A percentile compares a stretch with the other conserved stretches of the same genome.
phyloP scores from a whole-genome alignment of 129 eudicot genomes.

The Pittosporum tobira region DNA sequence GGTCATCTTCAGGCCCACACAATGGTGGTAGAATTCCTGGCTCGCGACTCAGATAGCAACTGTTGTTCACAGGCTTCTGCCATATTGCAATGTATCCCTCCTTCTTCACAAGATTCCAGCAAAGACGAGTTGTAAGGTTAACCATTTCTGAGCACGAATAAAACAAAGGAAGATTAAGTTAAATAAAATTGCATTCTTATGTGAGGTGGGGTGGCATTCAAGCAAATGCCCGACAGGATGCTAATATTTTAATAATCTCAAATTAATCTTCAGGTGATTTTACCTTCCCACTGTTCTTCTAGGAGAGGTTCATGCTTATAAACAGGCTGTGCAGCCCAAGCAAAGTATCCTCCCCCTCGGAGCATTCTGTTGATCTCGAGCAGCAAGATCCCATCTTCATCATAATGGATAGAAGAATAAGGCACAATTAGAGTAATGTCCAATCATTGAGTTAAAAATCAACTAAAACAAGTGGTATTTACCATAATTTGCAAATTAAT shows the following conservation, averaged over 20 bases:
- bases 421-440: slow-evolving; percentile 8
- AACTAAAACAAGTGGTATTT: neutral
- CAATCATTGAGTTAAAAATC: neutral
- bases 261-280: neutral
- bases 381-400: slow-evolving; percentile 83
- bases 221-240: neutral
- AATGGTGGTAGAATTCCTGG: slow-evolving; percentile 66
- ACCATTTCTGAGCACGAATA: slow-evolving; percentile 55
- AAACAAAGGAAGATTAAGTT: neutral
- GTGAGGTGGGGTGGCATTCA: slow-evolving; percentile 1
- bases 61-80: slow-evolving; percentile 81
- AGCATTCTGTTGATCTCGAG: slow-evolving; percentile 96
- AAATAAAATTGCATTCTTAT: neutral
- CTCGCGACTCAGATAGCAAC: slow-evolving; percentile 79
- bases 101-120: slow-evolving; percentile 95
- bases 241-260: neutral
- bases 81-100: slow-evolving; percentile 95
- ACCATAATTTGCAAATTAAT: neutral
- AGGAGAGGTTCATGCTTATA: slow-evolving; percentile 87
- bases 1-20: slow-evolving; percentile 72
- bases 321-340: slow-evolving; percentile 99
- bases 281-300: slow-evolving; percentile 99
- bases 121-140: slow-evolving; percentile 74
- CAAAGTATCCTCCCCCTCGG: slow-evolving; percentile 92
- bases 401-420: slow-evolving; percentile 16